Percentiles rank a stretch among this genome's conserved stretches.
Conservation (phyloP, 1,284 basidiomycete genomes). For the Prillingera fragicola region DNA sequence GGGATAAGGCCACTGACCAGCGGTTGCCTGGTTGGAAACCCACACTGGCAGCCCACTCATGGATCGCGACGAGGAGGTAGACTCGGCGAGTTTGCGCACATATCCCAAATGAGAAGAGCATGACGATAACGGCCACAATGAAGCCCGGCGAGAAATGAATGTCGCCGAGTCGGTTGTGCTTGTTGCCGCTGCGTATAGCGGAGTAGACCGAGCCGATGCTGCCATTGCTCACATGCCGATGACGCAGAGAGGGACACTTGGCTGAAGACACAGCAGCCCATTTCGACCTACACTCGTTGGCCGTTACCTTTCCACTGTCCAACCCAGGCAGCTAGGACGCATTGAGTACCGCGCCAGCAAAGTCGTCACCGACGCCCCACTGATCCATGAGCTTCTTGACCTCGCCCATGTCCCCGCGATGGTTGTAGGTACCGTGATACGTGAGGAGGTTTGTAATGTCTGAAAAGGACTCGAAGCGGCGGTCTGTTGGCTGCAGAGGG, state of each 20-base stretch:
- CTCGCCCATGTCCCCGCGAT: slow-evolving; percentile 50
- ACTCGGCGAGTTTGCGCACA: too few species aligned
- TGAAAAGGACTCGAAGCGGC: slow-evolving; percentile 44
- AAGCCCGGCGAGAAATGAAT: not conserved
- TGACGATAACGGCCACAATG: too few species aligned
- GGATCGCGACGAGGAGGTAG: too few species aligned
- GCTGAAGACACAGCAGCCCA: not conserved
- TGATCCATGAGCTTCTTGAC: slow-evolving; percentile 45
- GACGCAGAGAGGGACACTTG: too few species aligned
- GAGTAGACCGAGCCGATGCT: too few species aligned
- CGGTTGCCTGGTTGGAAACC: too few species aligned
- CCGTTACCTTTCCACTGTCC: not conserved
- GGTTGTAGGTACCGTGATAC: slow-evolving; percentile 44
- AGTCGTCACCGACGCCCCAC: slow-evolving; percentile 48
- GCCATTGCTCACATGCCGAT: too few species aligned
- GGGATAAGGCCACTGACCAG: too few species aligned
- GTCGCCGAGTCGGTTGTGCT: too few species aligned
- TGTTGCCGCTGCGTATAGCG: too few species aligned
- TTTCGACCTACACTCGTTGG: not conserved
- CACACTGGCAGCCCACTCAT: too few species aligned
- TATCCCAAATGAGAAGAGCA: too few species aligned
- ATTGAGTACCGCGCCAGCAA: slow-evolving; percentile 42
- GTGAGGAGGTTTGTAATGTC: slow-evolving; percentile 48
- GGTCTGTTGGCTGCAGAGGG: slow-evolving; percentile 21
- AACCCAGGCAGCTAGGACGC: not conserved